A percentile compares a stretch with the other conserved stretches of the same genome.
phyloP scores from a whole-genome alignment of 108 stramenopile species.

The Cyclotella atomus region DNA sequence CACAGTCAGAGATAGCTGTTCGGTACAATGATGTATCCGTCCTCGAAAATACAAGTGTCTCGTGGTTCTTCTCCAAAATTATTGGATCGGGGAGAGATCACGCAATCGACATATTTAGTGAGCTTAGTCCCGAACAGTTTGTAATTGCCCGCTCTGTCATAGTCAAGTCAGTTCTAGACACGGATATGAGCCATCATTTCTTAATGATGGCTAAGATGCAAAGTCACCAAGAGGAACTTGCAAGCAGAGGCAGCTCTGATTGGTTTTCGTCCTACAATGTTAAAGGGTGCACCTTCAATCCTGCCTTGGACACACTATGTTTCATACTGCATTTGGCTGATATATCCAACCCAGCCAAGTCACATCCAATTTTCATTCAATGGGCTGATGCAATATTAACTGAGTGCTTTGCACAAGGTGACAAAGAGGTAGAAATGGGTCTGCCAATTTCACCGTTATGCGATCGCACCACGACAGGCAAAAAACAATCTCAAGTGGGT shows the following conservation, averaged over 20 bases:
- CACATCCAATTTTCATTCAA: constrained; percentile 31
- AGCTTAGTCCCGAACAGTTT: constrained; percentile 10
- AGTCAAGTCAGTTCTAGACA: constrained; percentile 42
- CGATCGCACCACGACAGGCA: background rate
- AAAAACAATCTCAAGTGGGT: constrained; percentile 8
- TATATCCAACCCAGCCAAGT: constrained; percentile 64
- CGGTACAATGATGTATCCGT: constrained; percentile 72
- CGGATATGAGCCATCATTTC: constrained; percentile 65
- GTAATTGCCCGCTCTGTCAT: constrained; percentile 13
- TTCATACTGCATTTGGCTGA: constrained; percentile 71
- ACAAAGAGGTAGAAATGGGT: constrained; percentile 44
- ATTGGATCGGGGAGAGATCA: background rate
- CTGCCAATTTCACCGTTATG: constrained; percentile 11
- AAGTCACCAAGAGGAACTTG: constrained; percentile 4
- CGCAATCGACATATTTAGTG: constrained; percentile 16
- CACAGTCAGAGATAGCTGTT: constrained; percentile 54
- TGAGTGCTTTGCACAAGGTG: constrained; percentile 77
- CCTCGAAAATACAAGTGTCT: constrained; percentile 76
- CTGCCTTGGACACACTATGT: constrained; percentile 21
- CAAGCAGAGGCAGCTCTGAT: background rate
- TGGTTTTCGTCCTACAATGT: background rate
- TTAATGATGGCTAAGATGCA: constrained; percentile 5
- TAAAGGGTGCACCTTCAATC: background rate
- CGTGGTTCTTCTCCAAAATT: constrained; percentile 32
- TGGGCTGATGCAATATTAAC: constrained; percentile 61